These are phyloP conservation scores for Dichomitus squalens DNA, from an alignment of 1,284 basidiomycete genomes.

Conservation along the genomic window DNA sequence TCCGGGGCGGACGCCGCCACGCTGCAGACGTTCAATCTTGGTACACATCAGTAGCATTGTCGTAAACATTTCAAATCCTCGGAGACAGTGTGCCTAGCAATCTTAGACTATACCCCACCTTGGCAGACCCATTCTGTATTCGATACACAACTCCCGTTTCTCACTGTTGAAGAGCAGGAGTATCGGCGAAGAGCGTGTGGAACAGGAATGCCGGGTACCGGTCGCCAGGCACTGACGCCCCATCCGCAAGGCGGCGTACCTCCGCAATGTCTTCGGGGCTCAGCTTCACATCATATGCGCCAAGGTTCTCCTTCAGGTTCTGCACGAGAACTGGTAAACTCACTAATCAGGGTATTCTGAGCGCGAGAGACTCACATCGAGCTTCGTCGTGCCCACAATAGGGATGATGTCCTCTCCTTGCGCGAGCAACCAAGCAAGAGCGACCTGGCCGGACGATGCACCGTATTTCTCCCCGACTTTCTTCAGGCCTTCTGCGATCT, in stretches of 20 bases:
- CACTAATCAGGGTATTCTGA: not conserved
- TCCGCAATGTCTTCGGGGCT: slow-evolving; percentile 31
- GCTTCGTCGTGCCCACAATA: slow-evolving; percentile 38
- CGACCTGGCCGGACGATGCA: too few species aligned
- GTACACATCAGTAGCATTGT: too few species aligned
- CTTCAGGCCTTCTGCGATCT: too few species aligned
- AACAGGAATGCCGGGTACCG: slow-evolving; percentile 11
- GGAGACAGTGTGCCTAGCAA: too few species aligned
- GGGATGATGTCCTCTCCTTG: slow-evolving; percentile 41
- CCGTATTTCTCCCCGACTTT: too few species aligned
- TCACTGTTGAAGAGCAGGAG: slow-evolving; percentile 14
- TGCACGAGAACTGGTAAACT: slow-evolving; percentile 1
- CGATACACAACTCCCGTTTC: too few species aligned
- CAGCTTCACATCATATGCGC: slow-evolving; percentile 31
- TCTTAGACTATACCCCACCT: too few species aligned
- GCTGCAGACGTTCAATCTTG: slow-evolving; percentile 59
- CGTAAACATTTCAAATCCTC: too few species aligned
- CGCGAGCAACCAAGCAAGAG: too few species aligned
- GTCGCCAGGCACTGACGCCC: slow-evolving; percentile 21
- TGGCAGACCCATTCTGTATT: too few species aligned
- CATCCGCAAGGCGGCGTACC: slow-evolving; percentile 28
- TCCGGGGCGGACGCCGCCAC: slow-evolving; percentile 62
- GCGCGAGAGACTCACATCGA: slow-evolving; percentile 15
- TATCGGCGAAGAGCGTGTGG: slow-evolving; percentile 14
- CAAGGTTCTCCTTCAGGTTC: slow-evolving; percentile 39